Base-by-base conservation (phyloP, 2,329 filamentous ascomycete species). In the Hypomyces rosellus region DNA sequence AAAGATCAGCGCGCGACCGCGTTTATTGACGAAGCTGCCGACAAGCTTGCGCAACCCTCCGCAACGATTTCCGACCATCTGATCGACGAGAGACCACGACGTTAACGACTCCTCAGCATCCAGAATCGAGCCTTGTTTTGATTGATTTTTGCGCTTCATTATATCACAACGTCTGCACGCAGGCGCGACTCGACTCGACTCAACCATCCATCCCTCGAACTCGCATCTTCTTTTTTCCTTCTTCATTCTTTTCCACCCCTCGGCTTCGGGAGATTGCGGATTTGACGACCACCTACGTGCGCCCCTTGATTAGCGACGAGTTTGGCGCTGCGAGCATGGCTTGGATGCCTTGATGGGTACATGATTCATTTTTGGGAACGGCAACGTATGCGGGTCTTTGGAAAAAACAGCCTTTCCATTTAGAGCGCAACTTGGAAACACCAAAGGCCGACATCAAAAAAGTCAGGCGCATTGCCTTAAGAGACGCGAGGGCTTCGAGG, bases 401-500 rank as follows among this genome's bases (percentile, higher is more conserved):
- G 43, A 50, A n/a, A 34, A 20, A 43, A 45, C 12, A 42, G 16
- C 7, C 20, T 41, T 20, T 41, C 12, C 39, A 12, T n/a, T 34
- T 46, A n/a, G 40, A 42, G 47, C 45, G 34, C 50, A 15, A 25
- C 44, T 47, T 9, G 39, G 36, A 34, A 34, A 39, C 38, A 40
- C 38, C 30, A 30, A 30, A n/a, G 2, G 30, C 34, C 34, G 33
- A 52, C 42, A 48, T 50, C 46, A 38, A 57, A 42, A 15, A 12
- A 8, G 3, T 14, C 11, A 48, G 61, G 61, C 63, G 63, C 61
- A 62, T 60, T 58, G 54, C 55, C 54, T 49, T 54, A 49, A 50
- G 54, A 54, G 53, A 61, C 57, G 49, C 48, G 50, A 49, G 48
- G 49, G 51, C 48, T 58, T 44, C 54, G 49, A 61, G 67, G 66